Evolutionary conservation across 2,329 filamentous ascomycete species (phyloP), one percentile per base, ranked within the genome.

Genomic region (Aspergillus piperis): DNA sequence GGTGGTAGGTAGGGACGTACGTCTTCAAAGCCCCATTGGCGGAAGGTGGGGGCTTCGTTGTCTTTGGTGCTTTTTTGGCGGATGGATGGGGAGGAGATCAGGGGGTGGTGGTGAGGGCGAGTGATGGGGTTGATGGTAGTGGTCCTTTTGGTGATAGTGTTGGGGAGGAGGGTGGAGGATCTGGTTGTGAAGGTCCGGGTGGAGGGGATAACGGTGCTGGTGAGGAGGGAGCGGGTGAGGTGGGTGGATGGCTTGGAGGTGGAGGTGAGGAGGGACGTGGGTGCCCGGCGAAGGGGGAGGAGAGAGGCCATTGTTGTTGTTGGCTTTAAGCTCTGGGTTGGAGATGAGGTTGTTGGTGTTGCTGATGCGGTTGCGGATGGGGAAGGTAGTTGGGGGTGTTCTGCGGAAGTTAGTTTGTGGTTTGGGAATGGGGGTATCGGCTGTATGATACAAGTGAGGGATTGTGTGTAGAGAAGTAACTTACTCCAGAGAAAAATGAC

Each of bases 21-120:
- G 42, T 77, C 73, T 65, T 77, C 74, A 51, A 76, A 77, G 6
- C 65, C 69, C 70, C 73, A 75, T 57, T 71, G 53, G 30, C 65
- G 67, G 21, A 74, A 62, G n/a, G 51, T 39, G 32, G 30, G 54
- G 8, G 41, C 5, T 2, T 36, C 36, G 15, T 15, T 8, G 44
- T 62, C 42, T 3, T 61, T 44, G 42, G 66, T 54, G 59, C 67
- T 17, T 27, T 65, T 65, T 54, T 58, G 63, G 10, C 71, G 72
- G 4, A 58, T 42, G 3, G 53, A 49, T n/a, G 17, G 11, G 23
- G 15, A 13, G 30, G 8, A 23, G n/a, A 36, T 36, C 8, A 47
- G 25, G 21, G 5, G 23, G 19, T 13, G 11, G 32, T 53, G 39
- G 21, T 38, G 51, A 36, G 23, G 17, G 3, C 30, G 50, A 21